Evolutionary conservation across 352 stramenopile genomes (phyloP).

Genomic region (Phytophthora sansomeana): DNA sequence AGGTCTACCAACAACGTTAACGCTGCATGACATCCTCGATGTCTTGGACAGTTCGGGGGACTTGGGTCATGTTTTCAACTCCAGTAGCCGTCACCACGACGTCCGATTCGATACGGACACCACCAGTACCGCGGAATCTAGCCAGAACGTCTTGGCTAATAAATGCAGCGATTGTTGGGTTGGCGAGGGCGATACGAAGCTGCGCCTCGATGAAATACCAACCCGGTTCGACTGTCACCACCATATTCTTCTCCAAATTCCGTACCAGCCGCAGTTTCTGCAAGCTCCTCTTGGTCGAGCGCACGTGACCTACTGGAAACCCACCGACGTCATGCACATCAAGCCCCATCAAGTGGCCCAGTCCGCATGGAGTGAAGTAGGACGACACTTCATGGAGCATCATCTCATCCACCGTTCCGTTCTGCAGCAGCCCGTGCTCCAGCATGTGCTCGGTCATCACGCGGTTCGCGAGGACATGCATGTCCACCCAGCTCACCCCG

Average conservation of each 20-base stretch:
- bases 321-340: slow-evolving; percentile 98
- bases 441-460: slow-evolving; percentile 91
- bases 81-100: slow-evolving; percentile 95
- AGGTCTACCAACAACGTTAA: too few relatives aligned
- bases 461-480: slow-evolving; percentile 95
- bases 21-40: slow-evolving; percentile 95
- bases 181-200: slow-evolving; percentile 92
- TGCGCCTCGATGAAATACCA: slow-evolving; percentile 99
- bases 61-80: slow-evolving; percentile 96
- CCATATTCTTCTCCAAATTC: slow-evolving; percentile 94
- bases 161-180: slow-evolving; percentile 82
- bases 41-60: slow-evolving; percentile 95
- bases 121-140: slow-evolving; percentile 95
- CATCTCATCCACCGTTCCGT: slow-evolving; percentile 94
- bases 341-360: slow-evolving; percentile 99
- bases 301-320: slow-evolving; percentile 71
- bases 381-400: slow-evolving; percentile 95
- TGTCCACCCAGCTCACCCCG: slow-evolving; percentile 95
- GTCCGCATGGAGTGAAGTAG: slow-evolving; percentile 98
- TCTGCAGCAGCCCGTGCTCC: slow-evolving; percentile 89
- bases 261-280: slow-evolving; percentile 93
- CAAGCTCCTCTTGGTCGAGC: slow-evolving; percentile 74
- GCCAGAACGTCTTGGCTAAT: slow-evolving; percentile 86
- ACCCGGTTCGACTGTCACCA: slow-evolving; percentile 98
- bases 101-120: slow-evolving; percentile 98